These are phyloP conservation scores for Stephania japonica DNA, from an alignment of 164 flowering plant genomes.

Conservation along the genomic window DNA sequence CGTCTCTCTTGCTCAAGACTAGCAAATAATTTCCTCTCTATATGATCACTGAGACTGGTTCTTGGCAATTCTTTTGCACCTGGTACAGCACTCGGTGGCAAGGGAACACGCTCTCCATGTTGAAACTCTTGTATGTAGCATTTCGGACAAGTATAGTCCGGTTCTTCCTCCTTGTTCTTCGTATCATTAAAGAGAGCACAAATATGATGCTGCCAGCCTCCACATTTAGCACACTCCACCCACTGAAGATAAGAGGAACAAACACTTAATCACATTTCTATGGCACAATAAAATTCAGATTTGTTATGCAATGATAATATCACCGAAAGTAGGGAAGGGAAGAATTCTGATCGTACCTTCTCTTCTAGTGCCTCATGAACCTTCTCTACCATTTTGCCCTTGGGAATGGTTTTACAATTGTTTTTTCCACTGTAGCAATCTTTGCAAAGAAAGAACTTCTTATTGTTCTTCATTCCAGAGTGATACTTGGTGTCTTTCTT, in stretches of 20 bases:
- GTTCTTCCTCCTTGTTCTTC: conserved; percentile 96
- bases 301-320: no score
- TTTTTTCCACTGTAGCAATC: no score
- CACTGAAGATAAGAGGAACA: conserved; percentile 42
- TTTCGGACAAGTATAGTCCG: conserved; percentile 97
- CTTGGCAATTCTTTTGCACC: conserved; percentile 27
- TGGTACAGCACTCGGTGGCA: conserved; percentile 97
- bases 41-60: conserved; percentile 3
- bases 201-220: conserved; percentile 99
- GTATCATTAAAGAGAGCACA: conserved; percentile 97
- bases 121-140: conserved; percentile 84
- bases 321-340: no score
- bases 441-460: no score
- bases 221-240: conserved; percentile 99
- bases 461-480: no score
- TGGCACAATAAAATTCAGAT: no score
- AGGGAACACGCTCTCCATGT: conserved; percentile 79
- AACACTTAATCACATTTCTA: no score
- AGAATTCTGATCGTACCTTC: no score
- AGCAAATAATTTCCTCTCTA: neutral
- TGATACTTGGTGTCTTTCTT: no score
- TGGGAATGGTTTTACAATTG: no score
- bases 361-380: no score
- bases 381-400: no score
- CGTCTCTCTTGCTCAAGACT: conserved; percentile 3